phyloP scores from a whole-genome alignment of 169 alveolate species.

The Eimeria necatrix region DNA sequence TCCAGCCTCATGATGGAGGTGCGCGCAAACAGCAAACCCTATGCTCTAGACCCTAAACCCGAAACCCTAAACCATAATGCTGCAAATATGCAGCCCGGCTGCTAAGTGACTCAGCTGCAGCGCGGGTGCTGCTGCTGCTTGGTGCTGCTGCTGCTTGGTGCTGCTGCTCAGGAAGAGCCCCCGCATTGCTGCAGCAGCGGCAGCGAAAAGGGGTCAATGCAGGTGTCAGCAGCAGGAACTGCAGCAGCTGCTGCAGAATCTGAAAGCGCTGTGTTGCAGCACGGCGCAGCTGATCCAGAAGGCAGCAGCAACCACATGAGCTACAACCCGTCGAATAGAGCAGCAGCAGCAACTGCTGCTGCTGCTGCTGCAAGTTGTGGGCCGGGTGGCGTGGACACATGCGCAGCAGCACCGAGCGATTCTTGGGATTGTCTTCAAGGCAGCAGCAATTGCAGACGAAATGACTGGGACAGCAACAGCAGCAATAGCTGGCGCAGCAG shows the following conservation, averaged over 20 bases:
- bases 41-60: background rate
- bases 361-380: background rate
- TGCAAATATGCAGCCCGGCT: background rate
- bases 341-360: background rate
- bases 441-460: background rate
- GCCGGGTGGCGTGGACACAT: background rate
- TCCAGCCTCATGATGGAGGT: conserved; percentile 39
- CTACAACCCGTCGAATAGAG: background rate
- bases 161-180: conserved; percentile 33
- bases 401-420: conserved; percentile 29
- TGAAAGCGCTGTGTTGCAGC: background rate
- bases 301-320: background rate
- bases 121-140: background rate
- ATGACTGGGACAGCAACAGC: conserved; percentile 11
- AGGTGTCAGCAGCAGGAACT: background rate
- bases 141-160: background rate
- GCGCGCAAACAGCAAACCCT: conserved; percentile 2
- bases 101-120: background rate
- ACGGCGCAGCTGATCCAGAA: conserved; percentile 1
- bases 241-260: conserved; percentile 11
- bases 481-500: conserved; percentile 3
- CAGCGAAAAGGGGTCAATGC: conserved; percentile 27
- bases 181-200: conserved; percentile 53
- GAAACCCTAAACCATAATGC: background rate
- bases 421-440: conserved; percentile 15